Evolutionary conservation across 192 early-diverging fungal genomes (phyloP), one percentile per base, ranked within the genome.

Genomic region (Podila epigama): DNA sequence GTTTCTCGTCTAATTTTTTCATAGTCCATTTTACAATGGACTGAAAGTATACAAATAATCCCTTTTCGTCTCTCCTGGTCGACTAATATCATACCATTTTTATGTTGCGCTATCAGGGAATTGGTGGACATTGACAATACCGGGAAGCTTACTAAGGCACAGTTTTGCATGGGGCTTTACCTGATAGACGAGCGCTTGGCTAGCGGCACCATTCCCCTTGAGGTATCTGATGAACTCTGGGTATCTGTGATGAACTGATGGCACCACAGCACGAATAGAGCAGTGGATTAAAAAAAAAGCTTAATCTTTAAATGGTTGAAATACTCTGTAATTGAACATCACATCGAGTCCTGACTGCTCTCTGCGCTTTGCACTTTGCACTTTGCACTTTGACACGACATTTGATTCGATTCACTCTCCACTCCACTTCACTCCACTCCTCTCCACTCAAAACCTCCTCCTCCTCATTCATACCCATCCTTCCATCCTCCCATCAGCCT

Each of bases 111-210:
- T 28, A 7, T n/a, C 61, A 81, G 80, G 81, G 68, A 79, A 29
- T 41, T 84, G 32, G 69, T 78, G 61, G 83, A 84, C 55, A 55
- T 71, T 8, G 78, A 80, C 33, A 69, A 77, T 39, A 66, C 79
- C 39, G 83, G 83, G 6, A 35, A 66, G 16, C 44, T 86, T 1
- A 79, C 44, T 33, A 53, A 57, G n/a, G 62, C 69, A 13, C 79
- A 86, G 28, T 86, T 86, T 60, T 71, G 68, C 29, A 73, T 72
- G 57, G 84, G 82, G 0, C 69, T 83, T 51, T 81, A 80, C 34
- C 60, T 86, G 34, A 86, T 86, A 59, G 82, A 83, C 51, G 82
- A 83, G 29, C 69, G 84, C n/a, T 56, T 86, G 15, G 57, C 69
- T 0, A 77, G 69, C 10, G 66, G 69, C 27, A 53, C 69, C n/a